Conservation (phyloP, 2,329 filamentous ascomycete species). For the Akanthomyces lecanii region DNA sequence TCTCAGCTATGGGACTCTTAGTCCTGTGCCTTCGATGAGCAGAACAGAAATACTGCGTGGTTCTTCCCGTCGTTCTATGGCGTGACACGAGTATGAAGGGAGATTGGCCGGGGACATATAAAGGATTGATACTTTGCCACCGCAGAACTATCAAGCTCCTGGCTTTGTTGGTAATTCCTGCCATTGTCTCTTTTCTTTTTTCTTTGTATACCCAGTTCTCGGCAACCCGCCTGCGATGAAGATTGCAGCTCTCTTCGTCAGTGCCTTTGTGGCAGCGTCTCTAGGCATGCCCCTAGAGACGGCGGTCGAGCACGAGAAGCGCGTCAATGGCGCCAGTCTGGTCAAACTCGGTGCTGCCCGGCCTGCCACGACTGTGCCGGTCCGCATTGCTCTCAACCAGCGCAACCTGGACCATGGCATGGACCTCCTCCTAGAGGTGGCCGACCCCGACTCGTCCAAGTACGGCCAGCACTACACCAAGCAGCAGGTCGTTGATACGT, state of each 20-base stretch:
- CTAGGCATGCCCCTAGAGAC: conserved; percentile 2
- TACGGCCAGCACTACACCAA: conserved; percentile 13
- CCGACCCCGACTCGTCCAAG: conserved; percentile 7
- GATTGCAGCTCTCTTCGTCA: neutral
- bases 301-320: conserved; percentile 1
- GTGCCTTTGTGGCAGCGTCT: conserved; percentile 4
- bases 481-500: neutral
- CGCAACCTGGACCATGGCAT: conserved; percentile 2
- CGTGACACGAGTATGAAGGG: too few species aligned
- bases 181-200: too few species aligned
- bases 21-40: too few species aligned
- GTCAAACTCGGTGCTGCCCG: neutral
- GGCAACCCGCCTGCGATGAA: neutral
- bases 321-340: neutral
- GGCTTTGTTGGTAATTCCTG: neutral
- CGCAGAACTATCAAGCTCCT: neutral
- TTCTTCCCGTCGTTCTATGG: too few species aligned
- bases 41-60: too few species aligned
- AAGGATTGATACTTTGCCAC: too few species aligned
- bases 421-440: neutral
- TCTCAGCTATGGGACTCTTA: neutral
- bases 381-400: conserved; percentile 8
- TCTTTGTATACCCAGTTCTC: too few species aligned
- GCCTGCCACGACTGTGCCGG: neutral
- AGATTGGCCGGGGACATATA: too few species aligned